phyloP scores from a whole-genome alignment of 73 alveolate genomes.

The Effrenium voratum region DNA sequence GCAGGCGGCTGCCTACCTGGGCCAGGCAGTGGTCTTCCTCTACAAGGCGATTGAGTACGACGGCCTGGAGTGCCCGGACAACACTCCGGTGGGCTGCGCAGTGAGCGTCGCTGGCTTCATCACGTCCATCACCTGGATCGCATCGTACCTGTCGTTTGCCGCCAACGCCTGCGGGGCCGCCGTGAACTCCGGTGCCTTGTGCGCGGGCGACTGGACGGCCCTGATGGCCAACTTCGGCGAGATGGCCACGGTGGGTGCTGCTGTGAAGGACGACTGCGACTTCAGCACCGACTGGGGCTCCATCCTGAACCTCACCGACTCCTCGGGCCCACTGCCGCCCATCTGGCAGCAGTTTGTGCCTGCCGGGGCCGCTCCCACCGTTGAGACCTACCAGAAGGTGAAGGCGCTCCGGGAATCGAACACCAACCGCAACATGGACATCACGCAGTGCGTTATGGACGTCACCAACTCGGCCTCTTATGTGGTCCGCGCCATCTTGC shows the following conservation, averaged over 20 bases:
- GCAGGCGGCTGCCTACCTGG: constrained; percentile 60
- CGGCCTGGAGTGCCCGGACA: constrained; percentile 38
- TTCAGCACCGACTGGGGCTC: background rate
- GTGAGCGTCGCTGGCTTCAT: constrained; percentile 15
- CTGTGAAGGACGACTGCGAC: constrained; percentile 31
- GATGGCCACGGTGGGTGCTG: constrained; percentile 22
- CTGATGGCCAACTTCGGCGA: constrained; percentile 11
- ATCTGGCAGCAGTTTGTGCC: constrained; percentile 13
- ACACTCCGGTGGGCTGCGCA: constrained; percentile 33
- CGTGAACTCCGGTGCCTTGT: background rate
- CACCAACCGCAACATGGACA: constrained; percentile 4
- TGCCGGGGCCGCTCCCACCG: constrained; percentile 18
- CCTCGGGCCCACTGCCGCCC: background rate
- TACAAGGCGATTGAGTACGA: constrained; percentile 55
- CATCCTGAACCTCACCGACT: background rate
- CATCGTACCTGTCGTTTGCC: background rate
- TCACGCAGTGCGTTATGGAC: constrained; percentile 28
- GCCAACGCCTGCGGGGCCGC: constrained; percentile 32
- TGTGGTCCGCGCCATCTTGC: background rate
- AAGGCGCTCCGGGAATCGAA: background rate
- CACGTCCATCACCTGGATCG: constrained; percentile 14
- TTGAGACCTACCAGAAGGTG: constrained; percentile 22
- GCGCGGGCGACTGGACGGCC: constrained; percentile 27
- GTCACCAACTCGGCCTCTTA: constrained; percentile 8
- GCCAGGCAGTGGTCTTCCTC: constrained; percentile 66